Evolutionary conservation across 208 protist genomes (phyloP).

Genomic region (Leishmania tarentolae): DNA sequence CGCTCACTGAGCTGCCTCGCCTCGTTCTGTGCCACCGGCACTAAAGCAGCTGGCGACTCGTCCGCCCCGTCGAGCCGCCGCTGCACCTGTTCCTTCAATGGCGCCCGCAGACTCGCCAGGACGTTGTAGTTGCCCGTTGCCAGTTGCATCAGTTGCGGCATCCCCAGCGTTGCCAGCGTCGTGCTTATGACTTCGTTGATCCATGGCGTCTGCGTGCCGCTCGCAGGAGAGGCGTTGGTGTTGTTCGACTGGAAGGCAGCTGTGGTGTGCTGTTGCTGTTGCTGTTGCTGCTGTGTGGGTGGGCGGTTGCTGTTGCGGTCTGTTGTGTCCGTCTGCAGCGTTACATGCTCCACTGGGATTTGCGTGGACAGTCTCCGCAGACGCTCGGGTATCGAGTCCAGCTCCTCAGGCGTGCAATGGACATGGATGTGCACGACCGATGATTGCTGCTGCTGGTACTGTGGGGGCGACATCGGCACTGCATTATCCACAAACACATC

Average conservation of each 20-base stretch:
- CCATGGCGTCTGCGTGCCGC: constrained; percentile 13
- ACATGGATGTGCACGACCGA: constrained; percentile 72
- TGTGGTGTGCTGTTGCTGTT: constrained; percentile 3
- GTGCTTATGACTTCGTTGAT: constrained; percentile 9
- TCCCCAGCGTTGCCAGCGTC: constrained; percentile 1
- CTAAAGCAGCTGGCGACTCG: neutral
- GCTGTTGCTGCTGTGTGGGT: neutral
- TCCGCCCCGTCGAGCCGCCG: neutral
- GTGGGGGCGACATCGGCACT: constrained; percentile 10
- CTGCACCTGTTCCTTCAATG: constrained; percentile 20
- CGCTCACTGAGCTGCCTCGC: constrained; percentile 11
- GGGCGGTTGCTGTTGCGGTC: neutral
- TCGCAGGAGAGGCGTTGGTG: neutral
- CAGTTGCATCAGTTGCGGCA: constrained; percentile 19
- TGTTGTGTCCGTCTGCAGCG: constrained; percentile 12
- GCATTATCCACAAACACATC: neutral
- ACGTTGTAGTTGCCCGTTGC: constrained; percentile 6
- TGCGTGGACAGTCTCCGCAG: constrained; percentile 42
- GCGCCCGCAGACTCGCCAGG: constrained; percentile 15
- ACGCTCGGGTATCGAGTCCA: constrained; percentile 59
- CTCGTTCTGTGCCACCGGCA: constrained; percentile 14
- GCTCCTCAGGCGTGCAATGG: constrained; percentile 66
- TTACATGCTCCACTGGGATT: constrained; percentile 17
- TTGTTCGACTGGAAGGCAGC: neutral
- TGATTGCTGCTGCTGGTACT: constrained; percentile 6